Evolutionary conservation across 2,329 filamentous ascomycete species (phyloP), one percentile per base, ranked within the genome.

Genomic region (Aspergillus sojae): DNA sequence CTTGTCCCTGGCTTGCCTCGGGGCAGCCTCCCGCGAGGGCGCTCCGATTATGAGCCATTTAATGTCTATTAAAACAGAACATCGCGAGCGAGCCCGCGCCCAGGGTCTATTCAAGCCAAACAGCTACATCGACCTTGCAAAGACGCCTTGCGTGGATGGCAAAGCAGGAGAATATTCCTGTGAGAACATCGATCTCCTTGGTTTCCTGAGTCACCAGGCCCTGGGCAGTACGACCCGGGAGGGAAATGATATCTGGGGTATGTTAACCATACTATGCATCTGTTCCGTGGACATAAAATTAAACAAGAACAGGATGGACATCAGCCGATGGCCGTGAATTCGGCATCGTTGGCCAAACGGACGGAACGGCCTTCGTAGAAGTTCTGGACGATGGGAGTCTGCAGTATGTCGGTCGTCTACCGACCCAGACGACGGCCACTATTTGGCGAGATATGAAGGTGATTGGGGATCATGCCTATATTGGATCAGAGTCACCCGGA

Each of bases 211-310:
- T 45, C 67, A 68, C 36, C 67, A 68, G 56, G 65, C 62, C n/a
- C 30, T 68, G 67, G 65, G 65, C n/a, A 68, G 65, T 23, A 45
- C n/a, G 28, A 67, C 63, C 28, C 67, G 67, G 43, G 67, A 68
- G 58, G 67, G 67, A 0, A 68, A 68, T 21, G 65, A 68, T 62
- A n/a, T 68, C 14, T 68, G 67, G 67, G 67, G 65, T 67, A 48
- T 43, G 65, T 45, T 32, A 28, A 9, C 6, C 16, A n/a, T 10
- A 9, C 2, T 10, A 41, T n/a, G 39, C 39, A n/a, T 41, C 39
- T 41, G 12, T 9, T 41, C 19, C 0, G 19, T 19, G 14, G 21
- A 26, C 39, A 19, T 23, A 28, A 9, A 3, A 11, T 19, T 41
- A 11, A 52, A 10, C 16, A 11, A 1, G 7, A 45, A 11, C 28